Percentiles rank a stretch among this genome's conserved stretches.
Conservation (phyloP, 2,329 filamentous ascomycete genomes). For the Fusarium protoensiforme region DNA sequence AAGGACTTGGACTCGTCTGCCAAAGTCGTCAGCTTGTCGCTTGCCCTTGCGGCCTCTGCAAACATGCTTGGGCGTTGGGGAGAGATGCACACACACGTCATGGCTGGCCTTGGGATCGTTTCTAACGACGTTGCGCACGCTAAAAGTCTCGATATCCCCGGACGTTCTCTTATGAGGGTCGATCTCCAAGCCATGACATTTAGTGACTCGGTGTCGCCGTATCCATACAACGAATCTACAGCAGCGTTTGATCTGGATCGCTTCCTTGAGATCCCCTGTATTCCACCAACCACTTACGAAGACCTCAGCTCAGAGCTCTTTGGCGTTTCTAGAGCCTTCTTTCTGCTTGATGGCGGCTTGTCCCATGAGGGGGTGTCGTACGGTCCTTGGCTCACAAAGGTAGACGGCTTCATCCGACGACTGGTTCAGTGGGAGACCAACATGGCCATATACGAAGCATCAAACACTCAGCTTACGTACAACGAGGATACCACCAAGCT, state of each 20-base stretch:
- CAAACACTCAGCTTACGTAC: not conserved
- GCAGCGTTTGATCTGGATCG: constrained; percentile 1
- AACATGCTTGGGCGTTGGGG: constrained; percentile 39
- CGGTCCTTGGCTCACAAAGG: not conserved
- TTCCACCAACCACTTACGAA: not conserved
- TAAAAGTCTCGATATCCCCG: not conserved
- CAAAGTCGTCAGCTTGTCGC: constrained; percentile 36
- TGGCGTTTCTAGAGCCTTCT: not conserved
- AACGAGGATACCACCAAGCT: not conserved
- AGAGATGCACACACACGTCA: constrained; percentile 41
- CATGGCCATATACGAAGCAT: not conserved
- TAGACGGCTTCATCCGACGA: not conserved
- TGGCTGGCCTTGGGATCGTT: constrained; percentile 39
- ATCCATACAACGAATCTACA: constrained; percentile 27
- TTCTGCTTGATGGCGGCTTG: not conserved
- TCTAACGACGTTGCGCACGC: not conserved
- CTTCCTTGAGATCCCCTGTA: not conserved
- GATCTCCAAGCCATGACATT: constrained; percentile 44
- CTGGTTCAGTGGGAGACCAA: not conserved
- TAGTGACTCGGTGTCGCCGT: constrained; percentile 36
- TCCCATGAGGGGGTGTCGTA: not conserved
- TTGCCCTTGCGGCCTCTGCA: constrained; percentile 40
- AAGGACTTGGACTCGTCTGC: constrained; percentile 30
- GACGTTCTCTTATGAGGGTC: constrained; percentile 29
- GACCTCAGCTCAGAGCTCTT: constrained; percentile 2